Evolutionary conservation across 2,329 filamentous ascomycete species (phyloP), one percentile per base, ranked within the genome.

Genomic region (Claviceps citrina): DNA sequence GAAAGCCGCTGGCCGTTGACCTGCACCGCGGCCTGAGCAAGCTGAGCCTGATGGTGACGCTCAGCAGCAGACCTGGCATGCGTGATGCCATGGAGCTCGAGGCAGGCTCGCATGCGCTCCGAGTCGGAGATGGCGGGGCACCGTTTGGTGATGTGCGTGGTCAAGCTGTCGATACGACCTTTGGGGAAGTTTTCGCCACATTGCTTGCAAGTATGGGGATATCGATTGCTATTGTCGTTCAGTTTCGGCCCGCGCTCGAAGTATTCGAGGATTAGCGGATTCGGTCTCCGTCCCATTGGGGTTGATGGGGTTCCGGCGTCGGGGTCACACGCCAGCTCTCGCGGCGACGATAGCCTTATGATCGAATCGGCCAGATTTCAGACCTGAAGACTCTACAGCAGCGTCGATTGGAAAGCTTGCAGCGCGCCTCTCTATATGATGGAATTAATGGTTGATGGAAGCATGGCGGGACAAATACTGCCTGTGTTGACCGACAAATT

Each of bases 121-220:
- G 73, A 70, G 46, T 81, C 67, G 46, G 78, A 75, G 39, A 93
- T 78, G 40, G 80, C 81, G 31, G 83, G 82, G 56, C 87, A 95
- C 66, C 82, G 85, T 58, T 87, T 91, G 39, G 84, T 79, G 41
- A 94, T 70, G 55, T 95, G 87, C 46, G 71, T 78, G 32, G 77
- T 81, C 44, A 95, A 63, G 51, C 76, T 84, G 54, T 95, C 87
- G 53, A 84, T 81, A 46, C 87, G 77, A 45, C 87, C 87, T 57
- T 93, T 93, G 46, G 84, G 82, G 47, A 94, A 94, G 59, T 82
- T 81, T 61, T 91, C 82, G 49, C 84, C 84, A 58, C 85, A 93
- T 48, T 78, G 71, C 59, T 83, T 89, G 73, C 86, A 94, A 10
- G 83, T 91, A 56, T 94, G 84, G 51, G 84, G 79, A 56, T 95